Evolutionary conservation across 164 flowering plant genomes (phyloP).

Genomic region (Piper betle): DNA sequence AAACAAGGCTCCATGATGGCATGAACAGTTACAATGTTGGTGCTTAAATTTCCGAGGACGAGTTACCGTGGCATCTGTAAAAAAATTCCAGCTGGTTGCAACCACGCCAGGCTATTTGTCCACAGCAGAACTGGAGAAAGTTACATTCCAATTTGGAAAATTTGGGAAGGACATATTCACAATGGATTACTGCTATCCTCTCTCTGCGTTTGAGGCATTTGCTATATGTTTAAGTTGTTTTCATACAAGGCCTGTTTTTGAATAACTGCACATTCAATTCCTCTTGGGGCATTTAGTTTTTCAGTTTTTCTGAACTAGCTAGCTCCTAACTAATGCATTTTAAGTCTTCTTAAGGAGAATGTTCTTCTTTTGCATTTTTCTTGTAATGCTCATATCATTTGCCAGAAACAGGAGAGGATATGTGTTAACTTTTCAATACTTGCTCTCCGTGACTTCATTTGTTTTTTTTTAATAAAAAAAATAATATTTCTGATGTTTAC

Average conservation of each 20-base stretch:
- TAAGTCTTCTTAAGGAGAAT: too few species aligned
- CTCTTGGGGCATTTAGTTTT: too few species aligned
- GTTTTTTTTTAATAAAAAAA: too few species aligned
- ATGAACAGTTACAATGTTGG: slow-evolving; percentile 87
- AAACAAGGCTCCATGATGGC: slow-evolving; percentile 86
- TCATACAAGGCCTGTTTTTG: slow-evolving; percentile 86
- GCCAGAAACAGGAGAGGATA: too few species aligned
- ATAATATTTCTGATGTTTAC: too few species aligned
- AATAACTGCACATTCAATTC: slow-evolving; percentile 19
- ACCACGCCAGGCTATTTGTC: slow-evolving; percentile 43
- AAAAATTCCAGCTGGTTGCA: slow-evolving; percentile 88
- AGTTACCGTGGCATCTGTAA: slow-evolving; percentile 89
- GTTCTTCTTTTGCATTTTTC: too few species aligned
- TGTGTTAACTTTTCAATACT: too few species aligned
- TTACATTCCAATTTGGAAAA: slow-evolving; percentile 79
- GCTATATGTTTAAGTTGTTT: slow-evolving; percentile 83
- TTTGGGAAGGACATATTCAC: slow-evolving; percentile 88
- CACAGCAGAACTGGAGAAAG: slow-evolving; percentile 56
- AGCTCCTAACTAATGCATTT: too few species aligned
- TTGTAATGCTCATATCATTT: too few species aligned
- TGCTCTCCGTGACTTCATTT: too few species aligned
- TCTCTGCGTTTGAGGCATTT: slow-evolving; percentile 86
- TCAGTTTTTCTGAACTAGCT: too few species aligned
- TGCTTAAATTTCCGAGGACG: slow-evolving; percentile 87
- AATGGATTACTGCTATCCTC: slow-evolving; percentile 75